These are phyloP conservation scores for Trichophyton schoenleinii DNA, from an alignment of 2,329 filamentous ascomycete species.

Conservation along the genomic window DNA sequence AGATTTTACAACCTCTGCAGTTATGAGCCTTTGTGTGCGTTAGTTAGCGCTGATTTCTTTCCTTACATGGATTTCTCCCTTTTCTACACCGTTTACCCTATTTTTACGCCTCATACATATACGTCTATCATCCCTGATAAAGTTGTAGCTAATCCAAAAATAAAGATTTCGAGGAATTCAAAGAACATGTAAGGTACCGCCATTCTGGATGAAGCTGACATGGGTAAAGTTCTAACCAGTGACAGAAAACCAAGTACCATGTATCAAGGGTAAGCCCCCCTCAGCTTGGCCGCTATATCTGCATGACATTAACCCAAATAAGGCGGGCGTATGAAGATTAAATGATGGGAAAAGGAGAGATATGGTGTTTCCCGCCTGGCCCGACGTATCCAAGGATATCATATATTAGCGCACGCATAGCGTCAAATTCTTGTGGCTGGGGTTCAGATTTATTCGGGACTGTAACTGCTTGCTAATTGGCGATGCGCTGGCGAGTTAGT, in stretches of 20 bases:
- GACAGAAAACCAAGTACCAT: background rate
- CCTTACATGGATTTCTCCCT: background rate
- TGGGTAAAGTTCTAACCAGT: background rate
- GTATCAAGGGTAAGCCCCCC: background rate
- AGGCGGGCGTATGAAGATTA: background rate
- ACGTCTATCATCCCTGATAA: background rate
- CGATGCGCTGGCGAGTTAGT: background rate
- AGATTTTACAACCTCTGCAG: background rate
- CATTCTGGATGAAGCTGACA: background rate
- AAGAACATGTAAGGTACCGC: background rate
- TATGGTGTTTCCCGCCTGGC: background rate
- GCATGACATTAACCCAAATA: background rate
- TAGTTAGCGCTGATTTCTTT: too few relatives aligned
- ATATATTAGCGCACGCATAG: background rate
- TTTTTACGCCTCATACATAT: background rate
- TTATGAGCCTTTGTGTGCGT: too few relatives aligned
- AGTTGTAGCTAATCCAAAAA: background rate
- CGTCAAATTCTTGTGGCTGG: background rate
- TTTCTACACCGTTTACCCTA: background rate
- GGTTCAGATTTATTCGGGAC: conserved; percentile 1
- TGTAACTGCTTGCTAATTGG: background rate
- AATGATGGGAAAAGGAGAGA: background rate
- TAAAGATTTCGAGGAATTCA: background rate
- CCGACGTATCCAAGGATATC: background rate
- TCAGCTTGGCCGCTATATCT: background rate